These are phyloP conservation scores for Chimonanthus praecox DNA, from an alignment of 164 flowering plant species.

Conservation along the genomic window DNA sequence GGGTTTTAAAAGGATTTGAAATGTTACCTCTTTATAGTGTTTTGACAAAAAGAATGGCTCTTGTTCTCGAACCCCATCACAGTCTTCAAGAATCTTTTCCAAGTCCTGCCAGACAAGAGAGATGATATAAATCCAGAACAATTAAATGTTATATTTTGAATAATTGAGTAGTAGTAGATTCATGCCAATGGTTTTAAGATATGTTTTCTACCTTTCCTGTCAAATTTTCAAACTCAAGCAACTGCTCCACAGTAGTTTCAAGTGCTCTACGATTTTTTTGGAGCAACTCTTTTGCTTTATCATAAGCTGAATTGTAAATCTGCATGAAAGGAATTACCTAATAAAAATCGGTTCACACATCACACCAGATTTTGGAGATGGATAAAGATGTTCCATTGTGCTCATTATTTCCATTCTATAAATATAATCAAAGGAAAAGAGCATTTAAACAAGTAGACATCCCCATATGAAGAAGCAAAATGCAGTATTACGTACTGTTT, in stretches of 20 bases:
- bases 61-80: conserved; percentile 56
- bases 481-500: conserved; percentile 41
- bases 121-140: background rate
- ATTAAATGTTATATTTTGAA: background rate
- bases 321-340: conserved; percentile 17
- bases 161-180: background rate
- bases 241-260: conserved; percentile 69
- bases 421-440: background rate
- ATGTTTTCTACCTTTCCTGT: conserved; percentile 56
- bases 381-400: background rate
- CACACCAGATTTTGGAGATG: background rate
- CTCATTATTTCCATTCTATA: background rate
- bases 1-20: background rate
- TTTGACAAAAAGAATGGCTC: conserved; percentile 76
- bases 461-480: conserved; percentile 2
- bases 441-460: background rate
- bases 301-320: conserved; percentile 75
- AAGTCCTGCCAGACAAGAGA: conserved; percentile 51
- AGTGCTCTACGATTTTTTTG: conserved; percentile 61
- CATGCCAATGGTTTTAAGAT: background rate
- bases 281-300: conserved; percentile 70
- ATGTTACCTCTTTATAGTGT: conserved; percentile 44
- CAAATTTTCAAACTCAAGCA: conserved; percentile 78
- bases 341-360: background rate
- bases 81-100: conserved; percentile 46